Base-by-base conservation (phyloP, 441 rosid species). In the Manihot esculenta region DNA sequence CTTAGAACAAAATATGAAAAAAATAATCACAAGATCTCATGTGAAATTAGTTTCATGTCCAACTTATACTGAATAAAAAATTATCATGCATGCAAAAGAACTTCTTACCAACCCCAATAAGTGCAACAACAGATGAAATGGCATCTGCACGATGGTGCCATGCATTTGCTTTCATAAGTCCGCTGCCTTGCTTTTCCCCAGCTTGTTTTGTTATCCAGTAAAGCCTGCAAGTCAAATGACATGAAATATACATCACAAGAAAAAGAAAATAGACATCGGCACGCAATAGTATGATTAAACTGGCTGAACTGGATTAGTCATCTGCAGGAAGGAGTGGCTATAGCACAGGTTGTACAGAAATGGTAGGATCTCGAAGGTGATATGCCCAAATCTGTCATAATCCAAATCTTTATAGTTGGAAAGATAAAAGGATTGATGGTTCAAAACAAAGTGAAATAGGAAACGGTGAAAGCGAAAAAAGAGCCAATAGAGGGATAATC, bases 111-210 rank as follows among this genome's bases (percentile, higher is more conserved):
- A 89, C 95, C 67, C 99, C 99, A 75, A 94, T 75, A 58, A 94
- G 91, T 53, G 98, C 94, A 79, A 94, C 93, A 47, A 94, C 66
- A 55, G 98, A 94, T 47, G 99, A 94, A 75, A 94, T 78, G 20
- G 98, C 99, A 88, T 94, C 96, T 38, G 90, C 88, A 49, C 98
- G 97, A 82, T 92, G 99, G 83, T 94, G 99, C 99, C 99, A 94
- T 61, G 99, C 99, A 84, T 92, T 94, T 73, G 99, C 99, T 81
- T 85, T 94, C 99, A 94, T 94, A 68, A 94, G 80, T 59, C 92
- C 94, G 83, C 99, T 94, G 53, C 96, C 96, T 72, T 78, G 92
- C 71, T 71, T 90, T 76, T 94, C 98, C 70, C 91, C 98, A 57
- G 91, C 98, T 85, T 79, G 84, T 84, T 92, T 94, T 62, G 98